Evolutionary conservation across 2,329 filamentous ascomycete species (phyloP).

Genomic region (Xylaria sp.): DNA sequence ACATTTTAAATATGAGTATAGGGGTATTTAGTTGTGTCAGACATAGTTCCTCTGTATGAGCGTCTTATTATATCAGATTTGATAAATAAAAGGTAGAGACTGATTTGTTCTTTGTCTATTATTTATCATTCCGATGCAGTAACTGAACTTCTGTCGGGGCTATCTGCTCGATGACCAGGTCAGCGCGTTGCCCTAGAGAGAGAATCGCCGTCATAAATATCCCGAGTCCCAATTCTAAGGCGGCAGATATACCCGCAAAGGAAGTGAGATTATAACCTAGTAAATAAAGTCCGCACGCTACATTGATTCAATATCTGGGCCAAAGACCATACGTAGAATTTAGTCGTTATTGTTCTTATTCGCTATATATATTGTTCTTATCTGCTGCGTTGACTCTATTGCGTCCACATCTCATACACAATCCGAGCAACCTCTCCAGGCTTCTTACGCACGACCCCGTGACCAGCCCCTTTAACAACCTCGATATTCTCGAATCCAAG

Average conservation of each 20-base stretch:
- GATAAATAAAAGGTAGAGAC: no score
- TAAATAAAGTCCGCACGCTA: neutral
- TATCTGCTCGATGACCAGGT: no score
- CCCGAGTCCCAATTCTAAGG: neutral
- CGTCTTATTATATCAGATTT: no score
- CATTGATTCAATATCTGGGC: neutral
- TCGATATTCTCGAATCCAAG: constrained; percentile 24
- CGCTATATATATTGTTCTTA: neutral
- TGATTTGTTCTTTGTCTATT: no score
- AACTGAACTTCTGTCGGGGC: no score
- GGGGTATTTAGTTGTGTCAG: no score
- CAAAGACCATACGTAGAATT: neutral
- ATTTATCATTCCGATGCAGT: no score
- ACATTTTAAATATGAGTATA: no score
- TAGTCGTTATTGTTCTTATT: neutral
- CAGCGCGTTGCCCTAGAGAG: no score
- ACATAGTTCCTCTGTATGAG: no score
- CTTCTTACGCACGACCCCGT: constrained; percentile 22
- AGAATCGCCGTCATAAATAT: no score
- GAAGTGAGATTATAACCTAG: neutral
- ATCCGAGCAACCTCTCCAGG: constrained; percentile 27
- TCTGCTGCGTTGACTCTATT: constrained; percentile 4
- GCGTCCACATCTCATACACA: constrained; percentile 29
- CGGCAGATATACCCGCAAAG: neutral
- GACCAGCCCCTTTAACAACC: constrained; percentile 15